Percentiles rank a stretch among this genome's conserved stretches.
Conservation (phyloP, 192 early-diverging fungal species). For the Fimicolochytrium jonesii region DNA sequence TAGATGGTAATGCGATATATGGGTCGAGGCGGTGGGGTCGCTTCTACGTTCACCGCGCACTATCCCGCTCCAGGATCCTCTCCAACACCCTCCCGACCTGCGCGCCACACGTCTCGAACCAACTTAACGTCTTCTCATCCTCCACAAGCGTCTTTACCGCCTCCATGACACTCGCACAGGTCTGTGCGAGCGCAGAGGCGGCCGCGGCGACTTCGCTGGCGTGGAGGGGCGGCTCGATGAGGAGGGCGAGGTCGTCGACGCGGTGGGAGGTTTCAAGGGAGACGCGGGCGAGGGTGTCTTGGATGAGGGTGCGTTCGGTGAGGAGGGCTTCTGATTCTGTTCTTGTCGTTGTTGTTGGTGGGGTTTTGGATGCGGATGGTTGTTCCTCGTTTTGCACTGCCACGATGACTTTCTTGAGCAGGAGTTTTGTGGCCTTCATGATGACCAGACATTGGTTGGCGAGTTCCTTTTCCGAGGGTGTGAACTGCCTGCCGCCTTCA, state of each 20-base stretch:
- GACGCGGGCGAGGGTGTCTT: neutral
- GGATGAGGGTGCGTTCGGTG: neutral
- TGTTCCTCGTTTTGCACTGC: neutral
- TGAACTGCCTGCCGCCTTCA: neutral
- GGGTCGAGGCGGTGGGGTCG: too few relatives aligned
- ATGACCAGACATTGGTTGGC: slow-evolving; percentile 4
- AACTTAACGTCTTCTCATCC: neutral
- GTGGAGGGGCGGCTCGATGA: neutral
- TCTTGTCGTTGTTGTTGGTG: neutral
- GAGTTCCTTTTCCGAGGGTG: slow-evolving; percentile 2
- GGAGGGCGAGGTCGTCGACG: neutral
- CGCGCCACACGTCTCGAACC: slow-evolving; percentile 10
- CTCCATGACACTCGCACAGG: neutral
- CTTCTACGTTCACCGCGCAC: slow-evolving; percentile 6
- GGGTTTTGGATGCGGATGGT: neutral
- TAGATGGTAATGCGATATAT: too few relatives aligned
- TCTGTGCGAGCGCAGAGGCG: neutral
- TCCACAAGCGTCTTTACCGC: slow-evolving; percentile 6
- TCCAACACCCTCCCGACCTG: slow-evolving; percentile 6
- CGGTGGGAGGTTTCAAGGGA: neutral
- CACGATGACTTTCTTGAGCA: neutral
- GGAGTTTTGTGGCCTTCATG: slow-evolving; percentile 10
- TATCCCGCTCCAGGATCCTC: neutral
- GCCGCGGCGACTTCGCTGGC: neutral
- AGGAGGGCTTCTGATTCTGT: too few relatives aligned